Conservation (phyloP, 2,329 filamentous ascomycete species). For the Diaporthe longicolla region DNA sequence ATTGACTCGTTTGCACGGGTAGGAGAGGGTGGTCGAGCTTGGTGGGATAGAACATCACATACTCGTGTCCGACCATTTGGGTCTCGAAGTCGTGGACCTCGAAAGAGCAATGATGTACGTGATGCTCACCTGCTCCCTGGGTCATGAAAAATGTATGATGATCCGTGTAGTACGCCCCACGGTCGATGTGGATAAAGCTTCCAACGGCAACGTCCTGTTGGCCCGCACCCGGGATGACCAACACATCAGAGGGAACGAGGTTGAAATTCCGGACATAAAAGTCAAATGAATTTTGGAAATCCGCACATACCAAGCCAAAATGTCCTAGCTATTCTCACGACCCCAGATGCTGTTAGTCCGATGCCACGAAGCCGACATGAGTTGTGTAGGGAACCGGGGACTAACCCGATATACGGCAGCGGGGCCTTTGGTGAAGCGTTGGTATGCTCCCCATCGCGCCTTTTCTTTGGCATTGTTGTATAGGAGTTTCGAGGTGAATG, state of each 20-base stretch:
- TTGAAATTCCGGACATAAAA: not conserved
- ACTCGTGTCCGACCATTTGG: conserved; percentile 1
- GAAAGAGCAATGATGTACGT: not conserved
- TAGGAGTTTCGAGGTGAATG: not conserved
- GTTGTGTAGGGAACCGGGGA: not conserved
- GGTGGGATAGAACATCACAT: not conserved
- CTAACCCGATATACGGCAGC: not conserved
- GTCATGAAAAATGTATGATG: not conserved
- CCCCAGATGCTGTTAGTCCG: too few species aligned
- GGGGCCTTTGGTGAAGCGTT: not conserved
- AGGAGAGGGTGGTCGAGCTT: not conserved
- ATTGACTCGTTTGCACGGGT: not conserved
- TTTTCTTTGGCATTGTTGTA: not conserved
- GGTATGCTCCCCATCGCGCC: not conserved
- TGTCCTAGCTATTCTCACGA: not conserved
- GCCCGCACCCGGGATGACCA: not conserved
- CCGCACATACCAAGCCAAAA: not conserved
- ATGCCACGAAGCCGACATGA: too few species aligned
- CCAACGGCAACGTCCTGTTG: not conserved
- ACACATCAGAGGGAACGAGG: not conserved
- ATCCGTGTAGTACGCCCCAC: not conserved
- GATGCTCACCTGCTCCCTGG: not conserved
- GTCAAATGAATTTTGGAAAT: not conserved
- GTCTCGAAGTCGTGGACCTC: not conserved
- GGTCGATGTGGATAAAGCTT: not conserved